Evolutionary conservation across 2,329 filamentous ascomycete genomes (phyloP).

Genomic region (Fusarium solani-melongenae): DNA sequence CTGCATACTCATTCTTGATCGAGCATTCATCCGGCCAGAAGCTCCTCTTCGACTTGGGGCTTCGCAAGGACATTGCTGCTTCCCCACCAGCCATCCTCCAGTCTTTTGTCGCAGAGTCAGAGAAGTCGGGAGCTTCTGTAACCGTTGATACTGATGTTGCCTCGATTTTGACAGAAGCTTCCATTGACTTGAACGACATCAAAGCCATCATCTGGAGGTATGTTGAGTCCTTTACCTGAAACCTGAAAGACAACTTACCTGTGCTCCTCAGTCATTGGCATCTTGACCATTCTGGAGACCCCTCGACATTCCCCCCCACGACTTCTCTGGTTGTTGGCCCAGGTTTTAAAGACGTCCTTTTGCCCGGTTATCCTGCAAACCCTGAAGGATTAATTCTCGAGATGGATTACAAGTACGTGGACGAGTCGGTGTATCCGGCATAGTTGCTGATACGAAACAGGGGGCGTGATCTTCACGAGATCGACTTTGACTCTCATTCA

Average conservation of each 20-base stretch:
- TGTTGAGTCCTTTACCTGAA: neutral
- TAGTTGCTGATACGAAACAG: neutral
- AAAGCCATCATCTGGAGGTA: conserved; percentile 32
- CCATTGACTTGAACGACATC: neutral
- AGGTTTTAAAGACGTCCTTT: conserved; percentile 20
- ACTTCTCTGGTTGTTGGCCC: conserved; percentile 28
- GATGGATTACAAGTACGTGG: conserved; percentile 12
- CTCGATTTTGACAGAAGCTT: conserved; percentile 8
- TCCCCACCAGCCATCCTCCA: neutral
- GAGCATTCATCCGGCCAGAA: conserved; percentile 10
- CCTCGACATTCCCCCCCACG: conserved; percentile 19
- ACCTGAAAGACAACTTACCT: neutral
- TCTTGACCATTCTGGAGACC: conserved; percentile 27
- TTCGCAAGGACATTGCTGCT: conserved; percentile 14
- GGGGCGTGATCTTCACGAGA: conserved; percentile 12
- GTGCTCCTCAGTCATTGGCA: conserved; percentile 13
- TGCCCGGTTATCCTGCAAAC: conserved; percentile 21
- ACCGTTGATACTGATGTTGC: conserved; percentile 19
- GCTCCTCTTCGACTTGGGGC: conserved; percentile 20
- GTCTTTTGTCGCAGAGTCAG: neutral
- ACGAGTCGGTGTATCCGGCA: fast-evolving
- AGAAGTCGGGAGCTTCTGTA: neutral
- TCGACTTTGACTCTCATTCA: neutral
- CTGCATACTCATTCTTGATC: conserved; percentile 15
- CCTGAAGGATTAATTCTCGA: conserved; percentile 7